Evolutionary conservation across 2,329 filamentous ascomycete species (phyloP).

Genomic region (Pseudogymnoascus sp.): DNA sequence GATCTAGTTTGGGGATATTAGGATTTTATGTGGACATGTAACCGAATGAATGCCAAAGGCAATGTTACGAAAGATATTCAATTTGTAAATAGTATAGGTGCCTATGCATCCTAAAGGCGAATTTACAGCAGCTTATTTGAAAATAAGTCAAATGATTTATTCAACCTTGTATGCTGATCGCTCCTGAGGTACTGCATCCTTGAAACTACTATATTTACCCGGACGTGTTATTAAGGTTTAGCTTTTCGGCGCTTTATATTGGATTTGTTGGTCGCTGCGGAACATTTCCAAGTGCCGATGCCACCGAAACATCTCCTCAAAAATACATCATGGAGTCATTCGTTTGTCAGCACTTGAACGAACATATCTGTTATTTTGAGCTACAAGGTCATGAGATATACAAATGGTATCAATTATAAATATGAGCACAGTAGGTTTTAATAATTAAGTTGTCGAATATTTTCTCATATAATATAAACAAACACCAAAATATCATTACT

Average conservation of each 20-base stretch:
- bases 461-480: neutral
- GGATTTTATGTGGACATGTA: neutral
- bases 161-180: neutral
- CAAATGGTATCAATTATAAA: neutral
- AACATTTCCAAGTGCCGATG: neutral
- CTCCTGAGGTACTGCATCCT: neutral
- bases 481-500: neutral
- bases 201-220: neutral
- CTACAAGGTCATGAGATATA: neutral
- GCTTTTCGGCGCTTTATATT: neutral
- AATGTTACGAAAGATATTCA: neutral
- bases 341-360: neutral
- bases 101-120: neutral
- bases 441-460: neutral
- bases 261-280: neutral
- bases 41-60: neutral
- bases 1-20: constrained; percentile 2
- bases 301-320: neutral
- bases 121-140: neutral
- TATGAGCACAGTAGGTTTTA: neutral
- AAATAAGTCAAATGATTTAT: neutral
- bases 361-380: neutral
- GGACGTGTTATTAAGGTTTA: neutral
- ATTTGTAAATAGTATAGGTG: neutral
- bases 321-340: neutral